Conservation (phyloP, 768 basidiomycete genomes). For the Pleurotus ostreatus region DNA sequence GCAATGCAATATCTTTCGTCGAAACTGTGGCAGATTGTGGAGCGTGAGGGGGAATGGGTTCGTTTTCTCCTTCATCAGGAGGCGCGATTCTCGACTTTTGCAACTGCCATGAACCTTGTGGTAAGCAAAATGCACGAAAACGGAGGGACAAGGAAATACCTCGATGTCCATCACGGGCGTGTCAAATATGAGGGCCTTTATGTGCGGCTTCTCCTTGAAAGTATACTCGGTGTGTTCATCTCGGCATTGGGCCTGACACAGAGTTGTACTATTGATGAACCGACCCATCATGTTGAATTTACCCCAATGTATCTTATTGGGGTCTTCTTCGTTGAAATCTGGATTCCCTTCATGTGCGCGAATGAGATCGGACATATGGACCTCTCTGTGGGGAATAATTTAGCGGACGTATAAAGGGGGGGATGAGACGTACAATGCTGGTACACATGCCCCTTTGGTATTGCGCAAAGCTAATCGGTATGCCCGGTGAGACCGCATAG, state of each 20-base stretch:
- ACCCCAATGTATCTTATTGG: constrained; percentile 85
- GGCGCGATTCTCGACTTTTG: constrained; percentile 61
- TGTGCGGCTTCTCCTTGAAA: constrained; percentile 50
- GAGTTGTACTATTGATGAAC: constrained; percentile 72
- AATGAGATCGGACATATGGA: constrained; percentile 87
- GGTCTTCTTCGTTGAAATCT: constrained; percentile 63
- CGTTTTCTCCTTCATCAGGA: constrained; percentile 38
- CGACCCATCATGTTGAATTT: constrained; percentile 93
- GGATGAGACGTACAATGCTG: constrained; percentile 59
- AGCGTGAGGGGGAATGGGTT: constrained; percentile 20
- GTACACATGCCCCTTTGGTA: constrained; percentile 83
- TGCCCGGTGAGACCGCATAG: constrained; percentile 78
- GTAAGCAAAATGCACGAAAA: background rate
- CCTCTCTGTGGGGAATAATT: constrained; percentile 54
- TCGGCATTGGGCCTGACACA: constrained; percentile 76
- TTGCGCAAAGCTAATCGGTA: constrained; percentile 87
- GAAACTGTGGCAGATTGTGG: constrained; percentile 17
- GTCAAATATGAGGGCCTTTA: constrained; percentile 53
- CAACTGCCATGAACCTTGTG: constrained; percentile 40
- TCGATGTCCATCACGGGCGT: constrained; percentile 66
- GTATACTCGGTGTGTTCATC: constrained; percentile 49
- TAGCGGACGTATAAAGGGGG: constrained; percentile 10
- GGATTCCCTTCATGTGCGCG: constrained; percentile 82
- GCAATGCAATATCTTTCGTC: constrained; percentile 38
- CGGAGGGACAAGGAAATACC: constrained; percentile 31